Percentiles rank a stretch among this genome's conserved stretches.
These are phyloP conservation scores for Biscutella laevigata DNA, from an alignment of 441 rosid genomes.

Conservation along the genomic window DNA sequence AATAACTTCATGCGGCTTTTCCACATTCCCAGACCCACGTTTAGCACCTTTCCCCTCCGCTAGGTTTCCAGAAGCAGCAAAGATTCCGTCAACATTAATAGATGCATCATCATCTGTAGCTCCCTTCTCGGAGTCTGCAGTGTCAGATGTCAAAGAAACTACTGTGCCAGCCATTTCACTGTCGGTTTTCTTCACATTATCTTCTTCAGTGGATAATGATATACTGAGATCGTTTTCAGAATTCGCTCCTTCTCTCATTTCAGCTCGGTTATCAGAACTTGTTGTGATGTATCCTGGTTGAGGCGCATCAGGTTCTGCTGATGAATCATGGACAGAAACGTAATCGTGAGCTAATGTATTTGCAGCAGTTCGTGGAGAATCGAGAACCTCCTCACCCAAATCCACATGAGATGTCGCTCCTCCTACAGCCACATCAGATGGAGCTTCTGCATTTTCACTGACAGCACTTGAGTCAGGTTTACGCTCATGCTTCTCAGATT, in stretches of 20 bases:
- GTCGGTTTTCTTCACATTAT: conserved; percentile 22
- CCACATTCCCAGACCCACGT: conserved; percentile 26
- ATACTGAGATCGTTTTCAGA: conserved; percentile 28
- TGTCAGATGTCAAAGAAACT: conserved; percentile 22
- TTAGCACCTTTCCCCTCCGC: conserved; percentile 26
- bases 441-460: conserved; percentile 23
- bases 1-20: conserved; percentile 30
- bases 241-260: conserved; percentile 17
- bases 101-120: conserved; percentile 24
- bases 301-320: conserved; percentile 26
- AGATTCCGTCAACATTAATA: conserved; percentile 12
- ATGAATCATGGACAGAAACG: conserved; percentile 31
- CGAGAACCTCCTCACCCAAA: conserved; percentile 30
- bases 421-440: conserved; percentile 29
- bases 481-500: conserved; percentile 50
- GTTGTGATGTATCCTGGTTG: conserved; percentile 20
- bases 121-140: conserved; percentile 33
- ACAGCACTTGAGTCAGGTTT: conserved; percentile 36
- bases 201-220: conserved; percentile 30
- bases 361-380: conserved; percentile 34
- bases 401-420: conserved; percentile 34
- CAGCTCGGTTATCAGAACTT: conserved; percentile 23
- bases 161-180: conserved; percentile 16
- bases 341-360: conserved; percentile 31
- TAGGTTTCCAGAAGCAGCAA: conserved; percentile 19